Evolutionary conservation across 2,329 filamentous ascomycete species (phyloP).

Genomic region (Calycina herbarum): DNA sequence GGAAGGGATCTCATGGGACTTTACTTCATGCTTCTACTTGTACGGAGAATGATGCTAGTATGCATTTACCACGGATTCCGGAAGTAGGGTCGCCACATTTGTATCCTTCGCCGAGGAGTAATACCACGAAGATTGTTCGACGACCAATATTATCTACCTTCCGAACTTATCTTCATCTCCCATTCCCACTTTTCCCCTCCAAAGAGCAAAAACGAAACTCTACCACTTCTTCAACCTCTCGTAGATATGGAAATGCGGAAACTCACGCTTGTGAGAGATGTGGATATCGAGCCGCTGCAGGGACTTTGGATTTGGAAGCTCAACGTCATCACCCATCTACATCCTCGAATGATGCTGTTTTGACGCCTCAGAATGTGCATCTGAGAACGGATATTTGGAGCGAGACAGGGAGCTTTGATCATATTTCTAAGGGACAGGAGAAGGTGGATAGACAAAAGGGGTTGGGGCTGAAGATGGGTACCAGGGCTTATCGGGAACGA

Average conservation of each 20-base stretch:
- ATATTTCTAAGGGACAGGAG: neutral
- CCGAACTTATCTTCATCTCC: conserved; percentile 28
- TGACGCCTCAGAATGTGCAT: neutral
- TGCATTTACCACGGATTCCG: neutral
- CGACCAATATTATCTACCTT: conserved; percentile 22
- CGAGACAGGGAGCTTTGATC: neutral
- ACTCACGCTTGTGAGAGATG: conserved; percentile 1
- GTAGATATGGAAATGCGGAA: neutral
- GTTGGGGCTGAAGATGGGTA: conserved; percentile 22
- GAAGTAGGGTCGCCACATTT: conserved; percentile 9
- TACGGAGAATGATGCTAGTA: neutral
- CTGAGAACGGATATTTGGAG: conserved; percentile 15
- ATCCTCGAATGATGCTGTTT: neutral
- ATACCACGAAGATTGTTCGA: neutral
- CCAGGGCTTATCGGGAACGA: conserved; percentile 24
- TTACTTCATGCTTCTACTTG: conserved; percentile 2
- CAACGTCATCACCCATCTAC: neutral
- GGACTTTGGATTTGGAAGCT: conserved; percentile 15
- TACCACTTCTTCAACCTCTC: neutral
- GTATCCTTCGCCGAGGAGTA: neutral
- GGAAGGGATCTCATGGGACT: neutral
- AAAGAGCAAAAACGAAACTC: neutral
- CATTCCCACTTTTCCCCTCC: conserved; percentile 20
- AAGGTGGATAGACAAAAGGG: conserved; percentile 8
- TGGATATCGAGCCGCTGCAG: neutral